phyloP scores from a whole-genome alignment of 2,329 filamentous ascomycete genomes.

The Sclerotinia glacialis region DNA sequence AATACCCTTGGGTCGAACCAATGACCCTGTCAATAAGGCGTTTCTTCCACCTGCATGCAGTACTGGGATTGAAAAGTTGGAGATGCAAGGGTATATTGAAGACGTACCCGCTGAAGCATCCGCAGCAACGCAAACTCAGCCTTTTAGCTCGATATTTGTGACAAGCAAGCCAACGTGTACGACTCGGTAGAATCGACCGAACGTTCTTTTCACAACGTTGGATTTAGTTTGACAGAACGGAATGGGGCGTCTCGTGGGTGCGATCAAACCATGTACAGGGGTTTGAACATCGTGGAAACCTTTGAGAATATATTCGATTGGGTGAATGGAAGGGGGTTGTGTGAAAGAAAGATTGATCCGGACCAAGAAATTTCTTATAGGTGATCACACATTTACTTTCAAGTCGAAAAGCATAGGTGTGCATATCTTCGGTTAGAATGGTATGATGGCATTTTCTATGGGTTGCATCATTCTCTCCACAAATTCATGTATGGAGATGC shows the following conservation, averaged over 20 bases:
- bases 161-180: slow-evolving; percentile 29
- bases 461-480: slow-evolving; percentile 20
- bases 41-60: slow-evolving; percentile 13
- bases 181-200: slow-evolving; percentile 29
- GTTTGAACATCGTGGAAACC: neutral
- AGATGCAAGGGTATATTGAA: slow-evolving; percentile 10
- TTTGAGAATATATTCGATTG: neutral
- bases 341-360: neutral
- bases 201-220: slow-evolving; percentile 21
- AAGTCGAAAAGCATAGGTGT: slow-evolving; percentile 8
- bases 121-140: slow-evolving; percentile 31
- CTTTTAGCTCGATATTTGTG: slow-evolving; percentile 24
- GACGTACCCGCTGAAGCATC: slow-evolving; percentile 21
- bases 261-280: slow-evolving; percentile 21
- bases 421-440: slow-evolving; percentile 8
- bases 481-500: neutral
- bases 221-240: slow-evolving; percentile 19
- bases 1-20: slow-evolving; percentile 5
- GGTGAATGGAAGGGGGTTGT: neutral
- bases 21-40: slow-evolving; percentile 14
- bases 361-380: neutral
- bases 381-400: neutral
- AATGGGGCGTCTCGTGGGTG: slow-evolving; percentile 13
- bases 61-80: slow-evolving; percentile 2
- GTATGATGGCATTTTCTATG: slow-evolving; percentile 4